Conservation (phyloP, 495 filamentous ascomycete species). For the Coniosporium apollinis region DNA sequence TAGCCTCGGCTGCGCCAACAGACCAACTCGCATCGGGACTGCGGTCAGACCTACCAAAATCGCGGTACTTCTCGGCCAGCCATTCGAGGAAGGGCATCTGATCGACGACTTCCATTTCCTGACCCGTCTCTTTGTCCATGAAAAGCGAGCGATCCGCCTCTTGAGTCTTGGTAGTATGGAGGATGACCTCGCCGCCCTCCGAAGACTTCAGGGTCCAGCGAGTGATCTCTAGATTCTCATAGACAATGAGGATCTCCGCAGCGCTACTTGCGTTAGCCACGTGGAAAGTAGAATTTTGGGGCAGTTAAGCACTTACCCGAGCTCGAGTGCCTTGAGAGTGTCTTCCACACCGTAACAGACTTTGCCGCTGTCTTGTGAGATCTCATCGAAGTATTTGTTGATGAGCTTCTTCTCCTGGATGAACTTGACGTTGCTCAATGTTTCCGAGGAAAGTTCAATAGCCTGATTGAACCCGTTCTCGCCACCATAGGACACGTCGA, state of each 20-base stretch:
- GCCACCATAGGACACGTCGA: conserved; percentile 95
- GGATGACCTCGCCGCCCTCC: conserved; percentile 47
- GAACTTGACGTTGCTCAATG: conserved; percentile 97
- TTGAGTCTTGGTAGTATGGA: conserved; percentile 80
- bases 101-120: conserved; percentile 86
- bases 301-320: too few relatives aligned
- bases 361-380: conserved; percentile 87
- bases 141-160: conserved; percentile 67
- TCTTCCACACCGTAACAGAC: conserved; percentile 97
- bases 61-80: conserved; percentile 94
- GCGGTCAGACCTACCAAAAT: too few relatives aligned
- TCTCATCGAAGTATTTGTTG: conserved; percentile 95
- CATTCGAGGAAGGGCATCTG: conserved; percentile 90
- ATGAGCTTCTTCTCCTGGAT: conserved; percentile 99
- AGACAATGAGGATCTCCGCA: conserved; percentile 90
- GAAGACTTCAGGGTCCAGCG: conserved; percentile 76
- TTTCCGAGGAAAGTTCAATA: conserved; percentile 87
- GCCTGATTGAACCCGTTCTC: conserved; percentile 99
- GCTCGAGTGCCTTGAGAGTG: conserved; percentile 91
- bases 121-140: conserved; percentile 83
- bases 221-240: conserved; percentile 86
- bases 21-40: too few relatives aligned
- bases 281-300: too few relatives aligned
- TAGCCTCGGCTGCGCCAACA: conserved; percentile 92
- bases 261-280: too few relatives aligned